These are phyloP conservation scores for Quercus wislizeni DNA, from an alignment of 306 rosid species.

Conservation along the genomic window DNA sequence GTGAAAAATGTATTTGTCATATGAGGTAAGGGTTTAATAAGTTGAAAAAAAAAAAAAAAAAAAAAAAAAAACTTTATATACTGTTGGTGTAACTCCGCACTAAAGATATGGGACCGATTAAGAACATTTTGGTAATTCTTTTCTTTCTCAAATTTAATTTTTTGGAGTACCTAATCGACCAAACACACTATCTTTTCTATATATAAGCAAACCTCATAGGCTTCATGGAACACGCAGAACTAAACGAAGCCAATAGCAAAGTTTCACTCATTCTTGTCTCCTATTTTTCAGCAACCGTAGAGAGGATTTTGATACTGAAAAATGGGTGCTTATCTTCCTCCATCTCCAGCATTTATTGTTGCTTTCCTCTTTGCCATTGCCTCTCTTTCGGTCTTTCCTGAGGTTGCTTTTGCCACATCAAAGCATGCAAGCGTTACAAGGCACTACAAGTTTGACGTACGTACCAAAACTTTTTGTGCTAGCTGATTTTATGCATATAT, in stretches of 20 bases:
- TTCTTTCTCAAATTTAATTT: slow-evolving; percentile 2
- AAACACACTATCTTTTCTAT: slow-evolving; percentile 11
- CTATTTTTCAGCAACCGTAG: background rate
- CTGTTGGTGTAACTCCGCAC: slow-evolving; percentile 15
- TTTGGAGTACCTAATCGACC: slow-evolving; percentile 18
- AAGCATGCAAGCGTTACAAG: slow-evolving; percentile 45
- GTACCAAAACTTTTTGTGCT: background rate
- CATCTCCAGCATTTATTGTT: slow-evolving; percentile 13
- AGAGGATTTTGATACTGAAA: slow-evolving; percentile 2
- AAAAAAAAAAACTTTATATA: slow-evolving; percentile 3
- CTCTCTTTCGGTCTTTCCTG: slow-evolving; percentile 29
- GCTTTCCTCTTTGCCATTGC: slow-evolving; percentile 35
- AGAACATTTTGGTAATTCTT: slow-evolving; percentile 18
- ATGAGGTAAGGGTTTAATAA: background rate
- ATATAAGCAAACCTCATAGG: slow-evolving; percentile 12
- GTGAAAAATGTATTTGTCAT: background rate
- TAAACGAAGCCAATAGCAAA: background rate
- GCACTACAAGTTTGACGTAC: slow-evolving; percentile 59
- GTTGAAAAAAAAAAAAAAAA: background rate
- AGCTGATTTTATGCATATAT: background rate
- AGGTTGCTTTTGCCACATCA: slow-evolving; percentile 35
- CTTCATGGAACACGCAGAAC: background rate
- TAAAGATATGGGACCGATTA: background rate
- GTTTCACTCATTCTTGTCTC: background rate
- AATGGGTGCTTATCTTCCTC: slow-evolving; percentile 33